phyloP scores from a whole-genome alignment of 805 yeast species.

The Ogataea methylovora region DNA sequence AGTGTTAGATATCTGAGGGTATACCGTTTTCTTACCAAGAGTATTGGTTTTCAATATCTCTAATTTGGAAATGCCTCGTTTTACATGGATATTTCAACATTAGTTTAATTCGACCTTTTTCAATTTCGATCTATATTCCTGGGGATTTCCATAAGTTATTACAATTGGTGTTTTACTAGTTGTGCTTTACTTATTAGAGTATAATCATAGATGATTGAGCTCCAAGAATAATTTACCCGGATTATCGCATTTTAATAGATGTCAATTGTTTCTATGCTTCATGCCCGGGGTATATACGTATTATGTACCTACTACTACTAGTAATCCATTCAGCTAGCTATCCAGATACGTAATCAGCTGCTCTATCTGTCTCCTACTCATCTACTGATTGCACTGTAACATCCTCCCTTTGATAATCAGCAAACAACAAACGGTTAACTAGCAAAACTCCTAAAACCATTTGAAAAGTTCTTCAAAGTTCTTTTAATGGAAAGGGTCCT shows the following conservation, averaged over 20 bases:
- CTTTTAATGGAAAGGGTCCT: too few species aligned
- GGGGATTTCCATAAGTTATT: neutral
- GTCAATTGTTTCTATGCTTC: constrained; percentile 17
- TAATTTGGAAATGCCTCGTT: neutral
- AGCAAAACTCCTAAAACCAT: too few species aligned
- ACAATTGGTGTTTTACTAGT: neutral
- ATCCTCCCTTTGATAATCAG: too few species aligned
- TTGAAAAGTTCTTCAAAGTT: too few species aligned
- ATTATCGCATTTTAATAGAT: constrained; percentile 19
- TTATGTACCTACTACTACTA: too few species aligned
- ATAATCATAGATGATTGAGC: neutral
- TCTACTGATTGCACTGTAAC: too few species aligned
- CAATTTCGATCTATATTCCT: too few species aligned
- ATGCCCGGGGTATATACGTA: constrained; percentile 24
- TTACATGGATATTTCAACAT: neutral
- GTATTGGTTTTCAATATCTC: neutral
- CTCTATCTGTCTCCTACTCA: too few species aligned
- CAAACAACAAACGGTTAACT: too few species aligned
- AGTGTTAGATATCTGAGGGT: neutral
- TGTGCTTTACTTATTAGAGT: neutral
- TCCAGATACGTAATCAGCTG: too few species aligned
- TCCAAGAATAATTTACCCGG: constrained; percentile 17
- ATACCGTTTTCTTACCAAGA: neutral
- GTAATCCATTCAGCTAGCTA: too few species aligned
- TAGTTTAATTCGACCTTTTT: too few species aligned